Percentiles rank a stretch among this genome's conserved stretches.
Conservation (phyloP, 805 yeast genomes). For the Candida nitratophila region DNA sequence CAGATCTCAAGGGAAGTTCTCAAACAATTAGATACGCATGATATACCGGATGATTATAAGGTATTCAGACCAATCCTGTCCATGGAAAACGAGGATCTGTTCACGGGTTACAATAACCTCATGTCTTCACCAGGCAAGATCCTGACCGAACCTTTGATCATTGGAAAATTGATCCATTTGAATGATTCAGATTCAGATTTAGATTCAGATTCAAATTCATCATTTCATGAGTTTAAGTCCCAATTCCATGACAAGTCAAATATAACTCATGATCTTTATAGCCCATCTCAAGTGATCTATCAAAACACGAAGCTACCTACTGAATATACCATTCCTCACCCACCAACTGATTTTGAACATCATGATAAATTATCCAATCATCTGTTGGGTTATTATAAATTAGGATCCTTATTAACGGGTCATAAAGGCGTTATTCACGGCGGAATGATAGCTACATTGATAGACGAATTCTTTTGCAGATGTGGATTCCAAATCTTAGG, state of each 20-base stretch:
- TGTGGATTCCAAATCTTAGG: slow-evolving; percentile 28
- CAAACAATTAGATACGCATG: neutral
- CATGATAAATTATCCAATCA: slow-evolving; percentile 24
- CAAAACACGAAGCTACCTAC: neutral
- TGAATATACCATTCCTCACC: neutral
- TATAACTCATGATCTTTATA: neutral
- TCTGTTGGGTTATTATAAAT: slow-evolving; percentile 35
- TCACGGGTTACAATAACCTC: slow-evolving; percentile 21
- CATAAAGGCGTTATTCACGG: slow-evolving; percentile 47
- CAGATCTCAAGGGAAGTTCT: neutral
- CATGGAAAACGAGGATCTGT: slow-evolving; percentile 9
- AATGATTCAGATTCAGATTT: neutral
- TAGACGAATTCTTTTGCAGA: slow-evolving; percentile 46
- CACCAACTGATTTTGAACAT: neutral
- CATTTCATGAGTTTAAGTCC: neutral
- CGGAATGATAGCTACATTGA: slow-evolving; percentile 44
- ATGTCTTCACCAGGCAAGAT: slow-evolving; percentile 9
- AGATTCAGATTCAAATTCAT: neutral
- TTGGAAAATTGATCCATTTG: neutral
- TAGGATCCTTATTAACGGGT: slow-evolving; percentile 38
- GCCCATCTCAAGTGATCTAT: neutral
- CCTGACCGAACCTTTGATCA: slow-evolving; percentile 1
- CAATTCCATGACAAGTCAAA: neutral
- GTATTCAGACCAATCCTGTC: neutral
- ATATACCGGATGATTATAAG: neutral